Base-by-base conservation (phyloP, 2,329 filamentous ascomycete species). In the Cadophora luteo-olivacea region DNA sequence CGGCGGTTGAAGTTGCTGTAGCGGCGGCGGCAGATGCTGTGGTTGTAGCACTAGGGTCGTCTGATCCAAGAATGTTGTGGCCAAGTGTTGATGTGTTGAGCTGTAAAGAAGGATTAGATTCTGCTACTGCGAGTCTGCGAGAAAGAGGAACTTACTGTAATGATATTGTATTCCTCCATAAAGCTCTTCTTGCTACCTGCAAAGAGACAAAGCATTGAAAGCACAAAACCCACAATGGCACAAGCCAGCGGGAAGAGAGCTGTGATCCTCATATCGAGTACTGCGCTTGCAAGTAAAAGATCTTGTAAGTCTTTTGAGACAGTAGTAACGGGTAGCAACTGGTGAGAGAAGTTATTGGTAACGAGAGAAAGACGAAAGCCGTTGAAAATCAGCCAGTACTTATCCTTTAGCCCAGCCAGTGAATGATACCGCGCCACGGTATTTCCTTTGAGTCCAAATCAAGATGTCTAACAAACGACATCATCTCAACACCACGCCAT, bases 191-290 rank as follows among this genome's bases (percentile, higher is more conserved):
- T 87, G 48, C 84, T 82, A 48, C 88, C 88, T 0, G 88, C 87
- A 72, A 89, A 89, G 68, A 91, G 81, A 75, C 85, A 88, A 9
- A 90, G 80, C 72, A 90, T 83, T 22, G 83, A 83, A 54, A 91
- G 82, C 24, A 89, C 81, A 51, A 89, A 84, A 3, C 86, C 85
- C 36, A 81, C 83, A 29, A 85, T 81, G 69, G 84, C 82, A 70
- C 84, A 82, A 54, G 84, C 72, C 52, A 83, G 76, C 7, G 86
- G 86, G n/a, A 88, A 73, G 24, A 87, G 71, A 16, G 83, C 82
- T 38, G 80, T 74, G n/a, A 78, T 75, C 45, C 83, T 81, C 84
- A 86, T 85, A 19, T 69, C 78, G 64, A 57, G 33, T 64, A 60
- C 8, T 41, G 55, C 55, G 55, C 55, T 60, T 45, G 57, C 57